Base-by-base conservation (phyloP, 805 yeast species). In the Kregervanrija pseudodelftensis region DNA sequence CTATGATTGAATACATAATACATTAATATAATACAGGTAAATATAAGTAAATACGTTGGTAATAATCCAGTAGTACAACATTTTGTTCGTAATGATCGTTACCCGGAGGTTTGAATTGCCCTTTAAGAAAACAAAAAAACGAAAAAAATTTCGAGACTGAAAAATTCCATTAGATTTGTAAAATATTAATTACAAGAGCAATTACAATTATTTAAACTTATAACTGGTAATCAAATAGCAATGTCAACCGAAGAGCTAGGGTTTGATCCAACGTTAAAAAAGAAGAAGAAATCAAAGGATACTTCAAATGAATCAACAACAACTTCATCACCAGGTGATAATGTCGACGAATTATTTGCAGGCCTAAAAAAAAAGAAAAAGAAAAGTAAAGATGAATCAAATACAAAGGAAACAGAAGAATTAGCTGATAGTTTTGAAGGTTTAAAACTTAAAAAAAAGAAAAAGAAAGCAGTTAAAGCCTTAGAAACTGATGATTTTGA, bases 311-410 rank as follows among this genome's bases (percentile, higher is more conserved):
- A 49, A 14, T 57, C 50, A n/a, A 39, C 49, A 2, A 64, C 64
- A 30, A 51, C 53, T 57, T n/a, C 73, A 58, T 73, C 73, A 63
- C 67, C 60, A 33, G 55, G 51, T 15, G 59, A 56, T 5, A 74
- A 67, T 46, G 72, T 68, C 46, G 80, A 76, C 44, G 89, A 82
- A 50, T 66, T 86, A 68, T 80, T 86, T 57, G 76, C 88, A 31
- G 91, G 93, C 9, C 69, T 88, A 61, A 86, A 85, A 67, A 85
- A 85, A 70, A 86, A 87, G 76, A 80, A 88, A 77, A 86, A 85
- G 84, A 76, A 85, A 67, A 69, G 79, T 51, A 68, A 69, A 52
- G 70, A 69, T 50, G 65, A 67, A 47, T 64, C 62, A 60, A 49
- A 60, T 34, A 65, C 62, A 8, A 65, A 62, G 9, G 73, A 63